Evolutionary conservation across 75 land plant genomes (phyloP).

Genomic region (Pinus tabuliformis): DNA sequence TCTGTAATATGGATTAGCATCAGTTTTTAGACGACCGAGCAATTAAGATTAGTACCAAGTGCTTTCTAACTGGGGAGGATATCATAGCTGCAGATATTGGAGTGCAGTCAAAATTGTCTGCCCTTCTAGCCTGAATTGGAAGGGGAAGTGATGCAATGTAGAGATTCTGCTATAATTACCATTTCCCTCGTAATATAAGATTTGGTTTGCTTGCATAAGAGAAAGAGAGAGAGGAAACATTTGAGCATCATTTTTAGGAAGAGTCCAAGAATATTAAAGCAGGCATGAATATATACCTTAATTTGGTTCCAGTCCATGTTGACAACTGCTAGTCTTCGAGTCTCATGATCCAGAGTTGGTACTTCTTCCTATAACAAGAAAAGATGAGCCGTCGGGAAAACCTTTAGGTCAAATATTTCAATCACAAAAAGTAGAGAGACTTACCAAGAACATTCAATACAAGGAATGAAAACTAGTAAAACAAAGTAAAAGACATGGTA

Average conservation of each 20-base stretch:
- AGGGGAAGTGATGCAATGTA: too few relatives aligned
- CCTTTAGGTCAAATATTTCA: background rate
- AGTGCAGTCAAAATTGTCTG: too few relatives aligned
- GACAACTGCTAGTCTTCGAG: conserved; percentile 74
- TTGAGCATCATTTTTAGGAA: background rate
- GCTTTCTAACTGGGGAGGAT: too few relatives aligned
- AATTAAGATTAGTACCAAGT: too few relatives aligned
- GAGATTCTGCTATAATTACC: too few relatives aligned
- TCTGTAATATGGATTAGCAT: too few relatives aligned
- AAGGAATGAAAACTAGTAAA: background rate
- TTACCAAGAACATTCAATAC: background rate
- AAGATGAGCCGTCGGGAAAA: background rate
- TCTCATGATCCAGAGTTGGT: conserved; percentile 57
- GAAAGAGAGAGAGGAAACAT: background rate
- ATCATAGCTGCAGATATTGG: too few relatives aligned
- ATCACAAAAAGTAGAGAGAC: background rate
- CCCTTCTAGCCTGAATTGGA: too few relatives aligned
- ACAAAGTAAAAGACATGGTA: background rate
- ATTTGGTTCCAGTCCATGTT: conserved; percentile 87
- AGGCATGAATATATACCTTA: conserved; percentile 29
- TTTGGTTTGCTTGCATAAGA: too few relatives aligned
- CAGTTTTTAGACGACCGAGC: too few relatives aligned
- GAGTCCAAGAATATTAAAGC: conserved; percentile 1
- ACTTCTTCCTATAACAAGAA: conserved; percentile 45
- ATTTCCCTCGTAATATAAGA: too few relatives aligned